Conservation (phyloP, 2,329 filamentous ascomycete genomes). For the Exophiala viscosa region DNA sequence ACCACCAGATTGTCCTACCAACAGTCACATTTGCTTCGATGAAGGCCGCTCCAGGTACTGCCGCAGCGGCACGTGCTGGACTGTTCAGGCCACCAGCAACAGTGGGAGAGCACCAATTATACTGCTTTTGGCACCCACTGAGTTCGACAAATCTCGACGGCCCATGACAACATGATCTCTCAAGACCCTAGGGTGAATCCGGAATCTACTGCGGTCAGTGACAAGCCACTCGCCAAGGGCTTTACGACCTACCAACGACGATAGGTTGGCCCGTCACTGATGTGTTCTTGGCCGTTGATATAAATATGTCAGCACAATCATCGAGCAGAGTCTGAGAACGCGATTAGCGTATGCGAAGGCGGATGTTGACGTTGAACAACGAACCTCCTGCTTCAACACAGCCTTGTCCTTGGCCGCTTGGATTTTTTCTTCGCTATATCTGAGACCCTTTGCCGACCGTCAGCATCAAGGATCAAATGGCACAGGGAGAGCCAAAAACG, state of each 20-base stretch:
- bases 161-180: background rate
- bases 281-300: conserved; percentile 41
- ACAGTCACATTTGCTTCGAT: conserved; percentile 19
- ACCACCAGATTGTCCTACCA: conserved; percentile 16
- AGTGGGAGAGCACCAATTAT: conserved; percentile 14
- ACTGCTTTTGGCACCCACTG: conserved; percentile 16
- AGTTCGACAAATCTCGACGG: background rate
- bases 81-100: conserved; percentile 11
- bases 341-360: conserved; percentile 9
- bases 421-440: conserved; percentile 57
- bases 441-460: conserved; percentile 44
- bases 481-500: background rate
- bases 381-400: conserved; percentile 57
- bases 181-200: conserved; percentile 22
- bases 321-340: conserved; percentile 38
- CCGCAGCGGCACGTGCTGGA: conserved; percentile 17
- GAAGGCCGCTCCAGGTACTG: conserved; percentile 8
- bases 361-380: conserved; percentile 23
- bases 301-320: conserved; percentile 40
- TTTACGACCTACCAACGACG: conserved; percentile 38
- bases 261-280: conserved; percentile 47
- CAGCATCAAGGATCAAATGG: background rate
- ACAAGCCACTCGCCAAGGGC: background rate
- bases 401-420: conserved; percentile 53
- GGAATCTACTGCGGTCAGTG: conserved; percentile 21